A percentile compares a stretch with the other conserved stretches of the same genome.
These are phyloP conservation scores for Flaveria brownii DNA, from an alignment of 129 eudicot species.

Conservation along the genomic window DNA sequence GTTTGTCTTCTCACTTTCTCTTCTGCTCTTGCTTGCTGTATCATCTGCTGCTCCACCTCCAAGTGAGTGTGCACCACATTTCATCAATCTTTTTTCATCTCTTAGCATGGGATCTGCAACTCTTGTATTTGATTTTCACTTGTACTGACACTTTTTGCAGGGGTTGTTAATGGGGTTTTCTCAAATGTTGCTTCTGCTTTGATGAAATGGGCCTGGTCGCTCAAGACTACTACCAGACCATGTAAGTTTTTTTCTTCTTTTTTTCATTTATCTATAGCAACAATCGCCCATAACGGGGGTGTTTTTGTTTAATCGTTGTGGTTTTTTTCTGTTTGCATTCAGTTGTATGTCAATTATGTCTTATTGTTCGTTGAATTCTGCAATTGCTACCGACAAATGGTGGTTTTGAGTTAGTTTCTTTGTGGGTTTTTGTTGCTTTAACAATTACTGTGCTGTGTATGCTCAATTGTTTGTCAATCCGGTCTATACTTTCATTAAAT, in stretches of 20 bases:
- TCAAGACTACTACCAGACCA: conserved; percentile 71
- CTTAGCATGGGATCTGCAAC: conserved; percentile 21
- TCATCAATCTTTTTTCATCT: neutral
- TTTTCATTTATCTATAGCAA: no score
- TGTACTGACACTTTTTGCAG: conserved; percentile 41
- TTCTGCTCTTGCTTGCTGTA: conserved; percentile 48
- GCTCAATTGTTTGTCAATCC: no score
- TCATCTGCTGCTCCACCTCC: conserved; percentile 66
- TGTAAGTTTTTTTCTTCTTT: conserved; percentile 38
- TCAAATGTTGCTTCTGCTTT: conserved; percentile 66
- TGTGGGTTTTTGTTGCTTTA: no score
- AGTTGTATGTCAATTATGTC: no score
- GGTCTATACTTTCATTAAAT: neutral
- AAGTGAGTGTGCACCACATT: conserved; percentile 49
- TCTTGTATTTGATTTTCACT: neutral
- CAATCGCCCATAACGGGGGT: no score
- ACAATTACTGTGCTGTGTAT: no score
- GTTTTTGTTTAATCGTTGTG: no score
- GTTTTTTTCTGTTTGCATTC: no score
- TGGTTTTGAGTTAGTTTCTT: no score
- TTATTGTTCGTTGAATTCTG: no score
- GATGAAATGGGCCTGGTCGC: conserved; percentile 84
- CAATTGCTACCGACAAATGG: no score
- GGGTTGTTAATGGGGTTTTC: conserved; percentile 31
- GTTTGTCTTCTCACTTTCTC: conserved; percentile 38